Evolutionary conservation across 2,329 filamentous ascomycete species (phyloP), one percentile per base, ranked within the genome.

Genomic region (Aspergillus eucalypticola): DNA sequence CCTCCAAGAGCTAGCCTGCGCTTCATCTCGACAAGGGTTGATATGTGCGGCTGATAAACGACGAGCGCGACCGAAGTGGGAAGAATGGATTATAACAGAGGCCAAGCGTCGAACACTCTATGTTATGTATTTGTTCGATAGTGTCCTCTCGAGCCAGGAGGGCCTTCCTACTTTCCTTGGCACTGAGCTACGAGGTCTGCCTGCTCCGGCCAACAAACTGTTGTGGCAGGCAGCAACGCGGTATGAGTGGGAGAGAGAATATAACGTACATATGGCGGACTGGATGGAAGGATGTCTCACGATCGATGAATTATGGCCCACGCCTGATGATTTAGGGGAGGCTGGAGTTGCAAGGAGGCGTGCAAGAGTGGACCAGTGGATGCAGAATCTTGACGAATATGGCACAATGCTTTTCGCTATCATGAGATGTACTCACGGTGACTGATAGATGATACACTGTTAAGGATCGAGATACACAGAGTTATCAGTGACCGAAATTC

Each of bases 121-220:
- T 59, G 75, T 77, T 1, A 82, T 84, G 78, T 85, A 84, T 56
- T 71, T 85, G 8, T 80, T 85, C 44, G 83, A 85, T 61, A 83
- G 79, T 55, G 67, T 83, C 0, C 74, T 84, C 1, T 77, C 76
- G 0, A 66, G 76, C 0, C 73, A 78, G n/a, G 77, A 84, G 15
- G 76, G 75, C 0, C 64, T 82, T 1, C 78, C 81, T 0, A 81
- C 76, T 0, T 84, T 80, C 56, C 69, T 84, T 0, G 83, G 79
- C 1, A 78, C 72, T 0, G 83, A 85, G 63, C 69, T 86, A n/a
- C 69, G 61, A 1, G 79, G 79, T 0, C 63, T 86, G 2, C 79
- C 75, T 0, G 80, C 80, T 1, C 79, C 82, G 0, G 68, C 74
- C 1, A 73, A 65, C 49, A 78, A 77, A 53, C 13, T 53, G 0